Conservation (phyloP, 208 protist genomes). For the Borovskyia barvae region DNA sequence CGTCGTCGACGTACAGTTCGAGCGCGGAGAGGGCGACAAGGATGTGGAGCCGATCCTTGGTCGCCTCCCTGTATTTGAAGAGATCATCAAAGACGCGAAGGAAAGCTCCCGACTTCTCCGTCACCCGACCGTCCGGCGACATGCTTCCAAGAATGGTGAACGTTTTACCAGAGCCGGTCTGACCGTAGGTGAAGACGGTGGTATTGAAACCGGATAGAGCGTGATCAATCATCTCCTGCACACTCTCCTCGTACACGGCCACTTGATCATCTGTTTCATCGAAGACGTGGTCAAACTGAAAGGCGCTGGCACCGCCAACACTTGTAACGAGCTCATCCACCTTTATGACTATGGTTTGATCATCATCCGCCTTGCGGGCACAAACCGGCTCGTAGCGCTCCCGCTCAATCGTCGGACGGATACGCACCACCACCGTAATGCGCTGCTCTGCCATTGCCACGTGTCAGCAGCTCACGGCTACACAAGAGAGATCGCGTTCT, state of each 20-base stretch:
- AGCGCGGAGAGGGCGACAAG: conserved; percentile 81
- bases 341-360: conserved; percentile 70
- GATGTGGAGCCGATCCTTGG: conserved; percentile 49
- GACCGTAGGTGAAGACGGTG: conserved; percentile 91
- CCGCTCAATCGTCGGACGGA: conserved; percentile 63
- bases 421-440: conserved; percentile 80
- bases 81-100: conserved; percentile 85
- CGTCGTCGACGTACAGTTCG: conserved; percentile 88
- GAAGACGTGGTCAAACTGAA: conserved; percentile 88
- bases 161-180: conserved; percentile 90
- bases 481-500: conserved; percentile 5
- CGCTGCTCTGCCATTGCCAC: conserved; percentile 66
- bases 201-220: conserved; percentile 71
- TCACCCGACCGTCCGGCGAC: conserved; percentile 29
- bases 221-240: conserved; percentile 82
- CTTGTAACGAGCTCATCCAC: conserved; percentile 44
- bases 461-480: too few relatives aligned
- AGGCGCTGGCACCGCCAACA: conserved; percentile 34
- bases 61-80: conserved; percentile 57
- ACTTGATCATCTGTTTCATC: conserved; percentile 74
- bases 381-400: conserved; percentile 78
- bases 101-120: conserved; percentile 70
- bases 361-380: conserved; percentile 67
- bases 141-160: conserved; percentile 88
- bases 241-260: conserved; percentile 78